These are phyloP conservation scores for Plasmodium yoelii DNA, from an alignment of 169 alveolate species.

Conservation along the genomic window DNA sequence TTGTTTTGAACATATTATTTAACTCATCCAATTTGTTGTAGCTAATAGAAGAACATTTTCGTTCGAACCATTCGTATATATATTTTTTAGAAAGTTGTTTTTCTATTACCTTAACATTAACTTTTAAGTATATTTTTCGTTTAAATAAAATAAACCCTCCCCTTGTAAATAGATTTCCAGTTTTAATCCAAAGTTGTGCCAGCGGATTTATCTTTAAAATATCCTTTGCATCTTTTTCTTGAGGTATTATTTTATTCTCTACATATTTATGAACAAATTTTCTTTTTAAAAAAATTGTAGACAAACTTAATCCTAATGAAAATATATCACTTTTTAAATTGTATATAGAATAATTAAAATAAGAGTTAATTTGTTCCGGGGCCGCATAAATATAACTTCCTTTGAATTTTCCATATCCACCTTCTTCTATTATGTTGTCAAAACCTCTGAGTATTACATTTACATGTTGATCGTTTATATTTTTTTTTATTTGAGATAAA, in stretches of 20 bases:
- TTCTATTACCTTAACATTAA: conserved; percentile 13
- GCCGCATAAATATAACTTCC: conserved; percentile 51
- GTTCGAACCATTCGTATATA: conserved; percentile 37
- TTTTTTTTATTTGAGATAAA: neutral
- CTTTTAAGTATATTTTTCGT: conserved; percentile 31
- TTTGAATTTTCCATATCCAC: conserved; percentile 29
- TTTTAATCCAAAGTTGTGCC: conserved; percentile 56
- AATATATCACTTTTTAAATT: conserved; percentile 65
- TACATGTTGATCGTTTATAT: conserved; percentile 1
- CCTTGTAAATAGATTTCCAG: conserved; percentile 21
- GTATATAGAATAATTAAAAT: conserved; percentile 13
- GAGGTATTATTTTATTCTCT: conserved; percentile 16
- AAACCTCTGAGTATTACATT: conserved; percentile 16
- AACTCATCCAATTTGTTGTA: conserved; percentile 3
- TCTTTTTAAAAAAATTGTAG: conserved; percentile 37
- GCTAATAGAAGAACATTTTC: conserved; percentile 6
- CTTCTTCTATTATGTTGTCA: conserved; percentile 40
- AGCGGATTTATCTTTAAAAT: conserved; percentile 50
- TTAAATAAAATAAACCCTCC: conserved; percentile 33
- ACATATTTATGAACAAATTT: conserved; percentile 15
- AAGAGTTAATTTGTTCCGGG: conserved; percentile 52
- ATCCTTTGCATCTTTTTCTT: conserved; percentile 14
- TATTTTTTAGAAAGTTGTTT: conserved; percentile 39
- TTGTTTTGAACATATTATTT: conserved; percentile 3
- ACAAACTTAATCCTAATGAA: conserved; percentile 60